phyloP scores from a whole-genome alignment of 2,329 filamentous ascomycete species.

The Cladosporium austrohemisphaericum region DNA sequence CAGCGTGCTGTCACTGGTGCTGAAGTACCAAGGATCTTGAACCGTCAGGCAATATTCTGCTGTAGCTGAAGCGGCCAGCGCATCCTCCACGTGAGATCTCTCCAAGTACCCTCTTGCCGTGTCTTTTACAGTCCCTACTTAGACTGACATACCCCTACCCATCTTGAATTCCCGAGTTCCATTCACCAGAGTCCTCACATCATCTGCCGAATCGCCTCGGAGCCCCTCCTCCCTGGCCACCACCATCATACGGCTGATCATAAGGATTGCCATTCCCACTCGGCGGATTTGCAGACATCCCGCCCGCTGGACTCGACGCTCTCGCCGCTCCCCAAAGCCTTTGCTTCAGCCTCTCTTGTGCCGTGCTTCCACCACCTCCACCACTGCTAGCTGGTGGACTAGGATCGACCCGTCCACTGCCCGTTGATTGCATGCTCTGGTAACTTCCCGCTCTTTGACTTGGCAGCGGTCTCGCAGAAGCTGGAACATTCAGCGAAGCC shows the following conservation, averaged over 20 bases:
- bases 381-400: slow-evolving; percentile 37
- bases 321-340: slow-evolving; percentile 57
- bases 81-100: no score
- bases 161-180: not conserved
- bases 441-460: slow-evolving; percentile 73
- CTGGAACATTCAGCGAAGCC: slow-evolving; percentile 29
- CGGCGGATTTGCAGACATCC: not conserved
- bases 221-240: slow-evolving; percentile 15
- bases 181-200: no score
- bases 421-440: slow-evolving; percentile 51
- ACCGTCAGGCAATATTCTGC: no score
- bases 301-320: slow-evolving; percentile 13
- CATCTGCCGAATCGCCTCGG: slow-evolving; percentile 5
- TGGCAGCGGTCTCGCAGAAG: slow-evolving; percentile 55
- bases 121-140: no score
- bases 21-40: no score
- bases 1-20: no score
- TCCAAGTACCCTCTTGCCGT: no score
- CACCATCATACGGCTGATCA: slow-evolving; percentile 19
- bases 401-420: slow-evolving; percentile 25
- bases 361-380: slow-evolving; percentile 48
- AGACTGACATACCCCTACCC: not conserved
- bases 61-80: no score
- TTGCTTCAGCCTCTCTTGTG: slow-evolving; percentile 79
- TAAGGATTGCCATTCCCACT: slow-evolving; percentile 13